Evolutionary conservation across 75 land plant species (phyloP).

Genomic region (Gnetum montanum): DNA sequence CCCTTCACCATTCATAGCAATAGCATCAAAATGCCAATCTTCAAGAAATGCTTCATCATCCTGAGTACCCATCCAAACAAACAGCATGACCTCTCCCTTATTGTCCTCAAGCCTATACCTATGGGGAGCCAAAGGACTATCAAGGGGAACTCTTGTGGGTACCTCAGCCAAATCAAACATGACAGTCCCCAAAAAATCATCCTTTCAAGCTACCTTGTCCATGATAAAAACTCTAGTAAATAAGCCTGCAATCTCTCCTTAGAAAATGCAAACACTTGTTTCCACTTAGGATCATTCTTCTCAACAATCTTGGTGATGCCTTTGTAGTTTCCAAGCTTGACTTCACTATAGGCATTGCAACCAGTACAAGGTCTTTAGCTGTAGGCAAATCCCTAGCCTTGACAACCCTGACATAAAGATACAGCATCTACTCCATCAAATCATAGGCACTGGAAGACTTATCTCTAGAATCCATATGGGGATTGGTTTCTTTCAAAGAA

Average conservation of each 20-base stretch:
- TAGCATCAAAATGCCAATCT: constrained; percentile 25
- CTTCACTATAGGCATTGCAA: constrained; percentile 64
- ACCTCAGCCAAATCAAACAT: constrained; percentile 50
- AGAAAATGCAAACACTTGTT: constrained; percentile 60
- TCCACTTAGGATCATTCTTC: constrained; percentile 67
- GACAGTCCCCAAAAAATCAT: constrained; percentile 59
- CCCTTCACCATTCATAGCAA: constrained; percentile 1
- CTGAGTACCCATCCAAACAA: constrained; percentile 25
- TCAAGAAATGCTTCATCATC: constrained; percentile 20
- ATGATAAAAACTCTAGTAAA: constrained; percentile 42
- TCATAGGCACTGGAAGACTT: constrained; percentile 31
- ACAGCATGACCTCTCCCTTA: constrained; percentile 19
- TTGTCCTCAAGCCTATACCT: constrained; percentile 49
- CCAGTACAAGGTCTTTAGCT: constrained; percentile 53
- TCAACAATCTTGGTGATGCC: constrained; percentile 43
- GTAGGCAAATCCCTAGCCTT: constrained; percentile 59
- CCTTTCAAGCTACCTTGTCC: constrained; percentile 46
- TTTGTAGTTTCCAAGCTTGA: constrained; percentile 58
- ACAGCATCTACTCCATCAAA: constrained; percentile 75
- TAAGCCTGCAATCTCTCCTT: constrained; percentile 31
- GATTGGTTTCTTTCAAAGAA: constrained; percentile 49
- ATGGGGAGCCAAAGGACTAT: constrained; percentile 61
- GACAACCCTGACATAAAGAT: constrained; percentile 66
- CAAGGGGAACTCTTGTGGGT: constrained; percentile 55
- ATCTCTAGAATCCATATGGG: constrained; percentile 20